Base-by-base conservation (phyloP, 768 basidiomycete genomes). In the Hypholoma fasciculare region DNA sequence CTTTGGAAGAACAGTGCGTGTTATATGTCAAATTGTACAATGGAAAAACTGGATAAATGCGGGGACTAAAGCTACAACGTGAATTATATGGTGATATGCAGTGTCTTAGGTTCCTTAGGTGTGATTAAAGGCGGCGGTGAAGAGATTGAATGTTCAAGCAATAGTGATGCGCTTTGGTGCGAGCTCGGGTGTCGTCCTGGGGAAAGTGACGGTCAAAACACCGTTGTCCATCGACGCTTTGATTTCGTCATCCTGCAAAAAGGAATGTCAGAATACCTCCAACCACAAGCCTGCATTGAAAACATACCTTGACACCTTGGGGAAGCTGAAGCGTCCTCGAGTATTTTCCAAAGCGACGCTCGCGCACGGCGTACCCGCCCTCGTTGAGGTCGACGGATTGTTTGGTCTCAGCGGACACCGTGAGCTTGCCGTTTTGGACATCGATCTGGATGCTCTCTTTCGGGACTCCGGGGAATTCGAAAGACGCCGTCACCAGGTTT, bases 381-480 rank as follows among this genome's bases (percentile, higher is more conserved):
- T 74, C 73, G 2, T 80, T 70, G 36, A 69, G 70, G 23, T 78
- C 62, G 12, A 67, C 50, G 6, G 68, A 64, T 42, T 64, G 48
- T 44, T 69, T 74, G 20, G 64, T 72, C 70, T 87, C 80, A 9
- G 82, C 86, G 3, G 82, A 78, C 49, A 87, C 65, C 46, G 69
- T 79, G 50, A 87, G 78, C 2, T 75, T 70, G 57, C 79, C 78
- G 58, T 80, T 75, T 57, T 79, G 76, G 7, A 84, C 63, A 54
- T 86, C 83, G 61, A 87, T 78, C 49, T 70, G 68, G 49, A 86
- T 72, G 58, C 85, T 70, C 47, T 83, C 78, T 34, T 80, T 78
- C 55, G 71, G 71, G 39, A 86, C 27, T 17, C 85, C 85, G 0
- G 86, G 85, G 7, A 87, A 70, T 61, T 87, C 85, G 64, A 87